phyloP scores from a whole-genome alignment of 139 green algal genomes.

The Tetratostichococcus sp. region DNA sequence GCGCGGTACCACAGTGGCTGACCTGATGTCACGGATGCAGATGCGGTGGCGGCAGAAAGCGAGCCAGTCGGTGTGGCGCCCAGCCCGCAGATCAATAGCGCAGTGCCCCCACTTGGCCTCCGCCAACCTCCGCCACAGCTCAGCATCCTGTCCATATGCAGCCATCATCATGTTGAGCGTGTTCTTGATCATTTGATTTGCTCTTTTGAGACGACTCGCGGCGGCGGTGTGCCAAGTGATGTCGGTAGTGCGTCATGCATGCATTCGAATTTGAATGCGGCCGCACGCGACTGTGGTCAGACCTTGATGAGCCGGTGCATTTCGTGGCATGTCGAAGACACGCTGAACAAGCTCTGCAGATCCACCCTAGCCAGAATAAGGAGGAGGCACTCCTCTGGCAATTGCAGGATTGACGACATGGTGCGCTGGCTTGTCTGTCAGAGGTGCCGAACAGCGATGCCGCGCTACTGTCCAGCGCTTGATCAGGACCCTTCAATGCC shows the following conservation, averaged over 20 bases:
- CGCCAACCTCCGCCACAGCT: conserved; percentile 24
- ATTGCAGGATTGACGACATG: background rate
- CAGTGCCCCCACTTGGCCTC: conserved; percentile 25
- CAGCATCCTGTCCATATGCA: conserved; percentile 17
- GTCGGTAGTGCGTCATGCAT: too few relatives aligned
- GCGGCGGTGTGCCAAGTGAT: too few relatives aligned
- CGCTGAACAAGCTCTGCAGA: background rate
- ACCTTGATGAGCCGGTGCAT: background rate
- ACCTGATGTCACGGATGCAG: background rate
- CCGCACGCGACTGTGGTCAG: too few relatives aligned
- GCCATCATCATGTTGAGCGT: too few relatives aligned
- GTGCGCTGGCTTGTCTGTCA: too few relatives aligned
- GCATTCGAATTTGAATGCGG: background rate
- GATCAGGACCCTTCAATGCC: too few relatives aligned
- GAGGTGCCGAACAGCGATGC: too few relatives aligned
- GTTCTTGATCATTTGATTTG: too few relatives aligned
- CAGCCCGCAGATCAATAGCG: conserved; percentile 1
- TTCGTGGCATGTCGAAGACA: background rate
- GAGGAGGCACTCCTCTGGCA: background rate
- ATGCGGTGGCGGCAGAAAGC: conserved; percentile 23
- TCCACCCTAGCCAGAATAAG: background rate
- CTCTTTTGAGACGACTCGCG: too few relatives aligned
- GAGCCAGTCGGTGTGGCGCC: conserved; percentile 5
- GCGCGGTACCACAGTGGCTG: too few relatives aligned
- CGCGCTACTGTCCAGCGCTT: too few relatives aligned